These are phyloP conservation scores for Arabidopsis arenosa DNA, from an alignment of 345 rosid genomes.

Conservation along the genomic window DNA sequence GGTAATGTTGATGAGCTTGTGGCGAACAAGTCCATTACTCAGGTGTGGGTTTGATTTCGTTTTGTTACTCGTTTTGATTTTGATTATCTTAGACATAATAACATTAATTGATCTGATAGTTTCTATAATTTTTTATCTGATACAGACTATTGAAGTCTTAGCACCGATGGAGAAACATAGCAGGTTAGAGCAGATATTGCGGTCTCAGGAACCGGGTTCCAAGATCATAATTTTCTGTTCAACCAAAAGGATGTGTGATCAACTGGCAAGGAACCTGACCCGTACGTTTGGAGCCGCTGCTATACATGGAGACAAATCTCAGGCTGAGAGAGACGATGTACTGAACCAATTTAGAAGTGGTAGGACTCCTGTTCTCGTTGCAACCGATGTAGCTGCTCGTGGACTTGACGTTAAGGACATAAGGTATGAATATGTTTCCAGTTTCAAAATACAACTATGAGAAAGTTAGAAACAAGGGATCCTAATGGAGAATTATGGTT, in stretches of 20 bases:
- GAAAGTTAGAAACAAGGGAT: constrained; percentile 2
- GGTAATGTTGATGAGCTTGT: constrained; percentile 98
- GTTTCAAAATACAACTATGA: neutral
- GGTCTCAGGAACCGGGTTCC: constrained; percentile 86
- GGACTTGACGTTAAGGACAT: constrained; percentile 93
- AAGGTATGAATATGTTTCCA: constrained; percentile 49
- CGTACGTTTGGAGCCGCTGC: constrained; percentile 84
- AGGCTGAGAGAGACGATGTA: constrained; percentile 76
- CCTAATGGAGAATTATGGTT: constrained; percentile 20
- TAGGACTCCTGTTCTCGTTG: constrained; percentile 83
- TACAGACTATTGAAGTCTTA: constrained; percentile 74
- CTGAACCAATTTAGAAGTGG: constrained; percentile 81
- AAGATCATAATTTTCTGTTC: constrained; percentile 84
- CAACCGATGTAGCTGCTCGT: constrained; percentile 95
- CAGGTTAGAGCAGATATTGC: constrained; percentile 85
- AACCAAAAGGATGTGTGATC: constrained; percentile 90
- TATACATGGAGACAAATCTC: constrained; percentile 92
- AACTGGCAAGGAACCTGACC: constrained; percentile 69
- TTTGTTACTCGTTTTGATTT: neutral
- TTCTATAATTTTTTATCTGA: neutral
- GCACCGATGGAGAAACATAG: constrained; percentile 82
- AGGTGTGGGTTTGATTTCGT: constrained; percentile 54
- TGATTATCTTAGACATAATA: neutral
- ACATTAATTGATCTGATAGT: constrained; percentile 8
- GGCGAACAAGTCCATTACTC: constrained; percentile 97